Conservation (phyloP, 352 stramenopile species). For the Phytophthora fragariae region DNA sequence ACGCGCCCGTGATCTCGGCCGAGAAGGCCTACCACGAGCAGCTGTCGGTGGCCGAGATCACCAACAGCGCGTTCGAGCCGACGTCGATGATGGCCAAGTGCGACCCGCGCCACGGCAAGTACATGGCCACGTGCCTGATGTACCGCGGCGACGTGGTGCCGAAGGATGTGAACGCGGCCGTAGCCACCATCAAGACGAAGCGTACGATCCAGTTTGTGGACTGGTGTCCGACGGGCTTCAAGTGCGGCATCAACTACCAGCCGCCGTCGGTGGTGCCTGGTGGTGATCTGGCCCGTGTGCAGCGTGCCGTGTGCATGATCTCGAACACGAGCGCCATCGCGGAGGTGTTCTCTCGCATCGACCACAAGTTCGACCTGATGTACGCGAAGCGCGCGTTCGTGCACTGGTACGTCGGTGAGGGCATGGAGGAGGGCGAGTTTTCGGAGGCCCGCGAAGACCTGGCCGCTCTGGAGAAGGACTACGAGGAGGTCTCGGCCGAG, state of each 20-base stretch:
- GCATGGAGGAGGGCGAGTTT: constrained; percentile 99
- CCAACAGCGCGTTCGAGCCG: constrained; percentile 96
- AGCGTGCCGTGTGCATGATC: constrained; percentile 98
- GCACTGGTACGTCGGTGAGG: constrained; percentile 98
- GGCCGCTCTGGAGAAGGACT: constrained; percentile 98
- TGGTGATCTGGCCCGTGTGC: constrained; percentile 95
- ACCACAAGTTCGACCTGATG: constrained; percentile 99
- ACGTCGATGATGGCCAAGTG: constrained; percentile 98
- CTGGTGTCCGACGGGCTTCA: constrained; percentile 98
- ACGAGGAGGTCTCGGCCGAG: constrained; percentile 98
- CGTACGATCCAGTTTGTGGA: constrained; percentile 98
- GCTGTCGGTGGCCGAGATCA: constrained; percentile 97
- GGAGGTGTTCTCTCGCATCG: constrained; percentile 96
- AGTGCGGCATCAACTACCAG: constrained; percentile 96
- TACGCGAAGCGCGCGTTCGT: constrained; percentile 99
- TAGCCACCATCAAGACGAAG: constrained; percentile 99
- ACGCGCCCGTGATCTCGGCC: constrained; percentile 96
- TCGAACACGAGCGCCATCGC: constrained; percentile 98
- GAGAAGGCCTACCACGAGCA: constrained; percentile 97
- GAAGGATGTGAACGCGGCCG: constrained; percentile 94
- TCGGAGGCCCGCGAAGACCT: constrained; percentile 98
- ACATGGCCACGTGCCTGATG: constrained; percentile 99
- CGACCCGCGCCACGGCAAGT: constrained; percentile 98
- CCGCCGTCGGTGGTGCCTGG: constrained; percentile 94
- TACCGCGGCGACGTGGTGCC: constrained; percentile 96